Conservation (phyloP, 2,329 filamentous ascomycete genomes). For the Claviceps pazoutovae region DNA sequence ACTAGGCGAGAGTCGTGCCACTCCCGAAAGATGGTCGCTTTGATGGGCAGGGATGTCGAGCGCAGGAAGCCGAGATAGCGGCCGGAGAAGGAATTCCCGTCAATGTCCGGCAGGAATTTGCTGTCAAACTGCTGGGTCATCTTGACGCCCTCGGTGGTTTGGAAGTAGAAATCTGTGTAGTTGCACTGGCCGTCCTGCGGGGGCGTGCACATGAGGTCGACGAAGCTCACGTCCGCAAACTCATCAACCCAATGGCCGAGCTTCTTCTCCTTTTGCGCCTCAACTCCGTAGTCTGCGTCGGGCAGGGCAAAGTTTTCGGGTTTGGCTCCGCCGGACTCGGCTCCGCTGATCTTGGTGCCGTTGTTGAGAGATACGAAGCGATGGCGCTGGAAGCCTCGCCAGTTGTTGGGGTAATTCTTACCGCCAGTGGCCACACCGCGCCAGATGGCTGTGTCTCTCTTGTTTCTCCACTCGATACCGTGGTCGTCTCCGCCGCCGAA, state of each 20-base stretch:
- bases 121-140: slow-evolving; percentile 40
- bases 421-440: slow-evolving; percentile 55
- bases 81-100: slow-evolving; percentile 59
- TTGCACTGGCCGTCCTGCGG: slow-evolving; percentile 25
- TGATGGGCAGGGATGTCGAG: slow-evolving; percentile 58
- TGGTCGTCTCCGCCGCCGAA: slow-evolving; percentile 44
- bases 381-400: slow-evolving; percentile 61
- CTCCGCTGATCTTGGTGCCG: slow-evolving; percentile 38
- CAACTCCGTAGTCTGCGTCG: slow-evolving; percentile 29
- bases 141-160: slow-evolving; percentile 23
- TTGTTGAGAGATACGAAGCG: slow-evolving; percentile 65
- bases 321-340: slow-evolving; percentile 28
- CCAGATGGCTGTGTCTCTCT: slow-evolving; percentile 43
- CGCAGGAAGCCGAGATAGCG: slow-evolving; percentile 56
- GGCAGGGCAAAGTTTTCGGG: slow-evolving; percentile 43
- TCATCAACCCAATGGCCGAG: slow-evolving; percentile 35
- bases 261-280: slow-evolving; percentile 28
- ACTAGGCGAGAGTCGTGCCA: slow-evolving; percentile 67
- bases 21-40: slow-evolving; percentile 64
- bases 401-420: slow-evolving; percentile 43
- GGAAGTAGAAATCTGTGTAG: slow-evolving; percentile 35
- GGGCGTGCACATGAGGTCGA: slow-evolving; percentile 38
- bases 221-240: slow-evolving; percentile 38
- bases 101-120: slow-evolving; percentile 65
- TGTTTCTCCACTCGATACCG: slow-evolving; percentile 43